These are phyloP conservation scores for Leccinum variicolor DNA, from an alignment of 768 basidiomycete species.

Conservation along the genomic window DNA sequence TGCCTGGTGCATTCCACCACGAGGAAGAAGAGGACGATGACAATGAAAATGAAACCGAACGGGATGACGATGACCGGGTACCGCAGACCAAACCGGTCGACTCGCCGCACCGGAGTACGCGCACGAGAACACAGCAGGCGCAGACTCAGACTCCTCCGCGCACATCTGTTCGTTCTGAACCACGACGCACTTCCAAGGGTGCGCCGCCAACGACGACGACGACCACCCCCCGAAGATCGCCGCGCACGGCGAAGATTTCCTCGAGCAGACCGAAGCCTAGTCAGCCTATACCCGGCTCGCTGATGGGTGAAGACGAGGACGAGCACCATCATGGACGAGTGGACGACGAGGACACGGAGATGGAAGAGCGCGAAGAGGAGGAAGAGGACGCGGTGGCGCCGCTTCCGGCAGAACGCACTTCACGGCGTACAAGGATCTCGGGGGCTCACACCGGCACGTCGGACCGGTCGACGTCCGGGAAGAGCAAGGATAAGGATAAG, in stretches of 20 bases:
- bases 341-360: conserved; percentile 16
- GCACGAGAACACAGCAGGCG: conserved; percentile 7
- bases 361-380: conserved; percentile 25
- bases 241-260: conserved; percentile 1
- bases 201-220: neutral
- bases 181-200: conserved; percentile 7
- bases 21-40: conserved; percentile 36
- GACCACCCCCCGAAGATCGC: neutral
- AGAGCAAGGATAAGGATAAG: conserved; percentile 9
- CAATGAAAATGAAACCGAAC: conserved; percentile 29
- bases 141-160: conserved; percentile 13
- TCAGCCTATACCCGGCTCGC: conserved; percentile 42
- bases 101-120: conserved; percentile 14
- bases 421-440: conserved; percentile 20
- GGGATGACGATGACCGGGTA: conserved; percentile 6
- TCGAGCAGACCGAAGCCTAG: conserved; percentile 9
- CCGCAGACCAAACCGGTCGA: conserved; percentile 5
- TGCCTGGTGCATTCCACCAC: conserved; percentile 45
- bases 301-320: conserved; percentile 37
- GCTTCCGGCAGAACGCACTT: conserved; percentile 24
- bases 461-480: conserved; percentile 1
- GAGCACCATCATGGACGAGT: conserved; percentile 24
- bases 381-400: conserved; percentile 35
- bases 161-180: conserved; percentile 9
- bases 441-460: conserved; percentile 9